Evolutionary conservation across 2,329 filamentous ascomycete species (phyloP).

Genomic region (Xylaria polymorpha): DNA sequence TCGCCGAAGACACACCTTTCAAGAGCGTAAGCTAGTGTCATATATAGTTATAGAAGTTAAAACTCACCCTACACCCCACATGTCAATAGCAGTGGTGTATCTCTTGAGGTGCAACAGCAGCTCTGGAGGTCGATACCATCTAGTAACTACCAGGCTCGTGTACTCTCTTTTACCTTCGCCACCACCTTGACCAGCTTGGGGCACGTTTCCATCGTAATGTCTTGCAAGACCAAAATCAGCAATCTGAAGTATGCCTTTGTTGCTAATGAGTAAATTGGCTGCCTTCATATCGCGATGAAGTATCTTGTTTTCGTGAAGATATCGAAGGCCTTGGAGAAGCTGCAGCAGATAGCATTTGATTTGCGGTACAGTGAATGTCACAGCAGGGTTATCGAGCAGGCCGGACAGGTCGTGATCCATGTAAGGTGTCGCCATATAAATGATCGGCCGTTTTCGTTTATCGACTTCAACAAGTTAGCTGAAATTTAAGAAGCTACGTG

Average conservation of each 20-base stretch:
- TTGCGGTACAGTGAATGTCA: conserved; percentile 86
- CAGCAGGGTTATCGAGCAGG: conserved; percentile 91
- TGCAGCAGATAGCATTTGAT: conserved; percentile 99
- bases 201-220: conserved; percentile 88
- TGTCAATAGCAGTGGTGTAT: conserved; percentile 97
- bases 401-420: conserved; percentile 99
- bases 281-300: conserved; percentile 99
- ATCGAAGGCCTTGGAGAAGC: conserved; percentile 86
- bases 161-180: conserved; percentile 91
- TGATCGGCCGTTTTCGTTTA: conserved; percentile 83
- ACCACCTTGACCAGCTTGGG: conserved; percentile 79
- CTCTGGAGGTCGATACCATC: conserved; percentile 97
- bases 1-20: conserved; percentile 94
- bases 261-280: conserved; percentile 96
- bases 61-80: conserved; percentile 94
- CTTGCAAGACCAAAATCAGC: conserved; percentile 96
- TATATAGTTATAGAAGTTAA: conserved; percentile 2
- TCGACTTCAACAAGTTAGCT: conserved; percentile 67
- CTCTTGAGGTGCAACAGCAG: conserved; percentile 85
- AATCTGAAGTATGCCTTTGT: conserved; percentile 92
- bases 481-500: conserved; percentile 16
- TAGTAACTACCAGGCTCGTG: conserved; percentile 94
- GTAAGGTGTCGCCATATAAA: conserved; percentile 99
- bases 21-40: conserved; percentile 40
- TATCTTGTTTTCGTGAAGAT: conserved; percentile 90